Evolutionary conservation across 805 yeast genomes (phyloP), one percentile per base, ranked within the genome.

Genomic region (Debaryomyces maramus): DNA sequence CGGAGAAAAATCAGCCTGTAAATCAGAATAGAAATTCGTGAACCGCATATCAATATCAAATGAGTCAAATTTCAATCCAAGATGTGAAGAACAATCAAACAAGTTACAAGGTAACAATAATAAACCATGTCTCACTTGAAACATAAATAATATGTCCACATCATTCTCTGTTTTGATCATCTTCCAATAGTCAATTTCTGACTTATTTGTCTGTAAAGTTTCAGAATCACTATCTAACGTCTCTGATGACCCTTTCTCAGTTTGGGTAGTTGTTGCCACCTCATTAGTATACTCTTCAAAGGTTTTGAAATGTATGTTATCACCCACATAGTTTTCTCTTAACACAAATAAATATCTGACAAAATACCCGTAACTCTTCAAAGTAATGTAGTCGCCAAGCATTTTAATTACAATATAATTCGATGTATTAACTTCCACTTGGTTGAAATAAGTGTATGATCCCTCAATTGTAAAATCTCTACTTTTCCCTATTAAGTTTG

Each of bases 311-410:
- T 82, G 87, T n/a, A 78, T 72, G 44, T 75, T 73, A 32, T 87
- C 93, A 2, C 99, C 99, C 59, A 93, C 86, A 57, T 93, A 91
- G 56, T 93, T 93, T 55, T 87, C 96, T 34, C 83, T 76, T 34
- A 93, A 70, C 11, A 80, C 75, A 69, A 89, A 78, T 30, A 91
- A 66, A 57, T 85, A 88, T 47, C 83, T 78, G 5, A 88, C 70
- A 6, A 89, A 73, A 57, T 80, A 85, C 0, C 99, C 99, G 56
- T 86, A 86, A 32, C 84, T 77, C 34, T 83, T 74, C 28, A 93
- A 55, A 0, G 85, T 79, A 0, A 90, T 78, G 34, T 80, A 73
- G 20, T 78, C 80, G 24, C 93, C 86, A 0, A 69, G 58, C 45
- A 89, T 78, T 22, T 81, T 76, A 14, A 93, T 72, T 0, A 77